Percentiles rank a stretch among this genome's conserved stretches.
Conservation (phyloP, 2,329 filamentous ascomycete species). For the Botrytis fabae region DNA sequence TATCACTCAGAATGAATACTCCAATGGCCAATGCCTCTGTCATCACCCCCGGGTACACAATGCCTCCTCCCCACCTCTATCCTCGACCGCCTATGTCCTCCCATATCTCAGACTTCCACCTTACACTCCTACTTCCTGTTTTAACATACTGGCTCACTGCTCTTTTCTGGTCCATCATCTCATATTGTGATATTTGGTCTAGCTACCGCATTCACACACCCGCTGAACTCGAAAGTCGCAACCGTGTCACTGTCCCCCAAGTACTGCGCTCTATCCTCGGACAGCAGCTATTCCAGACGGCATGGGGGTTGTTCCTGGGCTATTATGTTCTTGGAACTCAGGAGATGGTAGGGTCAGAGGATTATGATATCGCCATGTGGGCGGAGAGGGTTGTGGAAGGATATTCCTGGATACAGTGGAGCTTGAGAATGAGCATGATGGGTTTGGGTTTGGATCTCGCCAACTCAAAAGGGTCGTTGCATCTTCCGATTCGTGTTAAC, state of each 20-base stretch:
- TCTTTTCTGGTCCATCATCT: conserved; percentile 1
- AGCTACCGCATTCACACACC: conserved; percentile 67
- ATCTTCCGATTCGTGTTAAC: conserved; percentile 6
- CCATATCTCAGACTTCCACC: conserved; percentile 74
- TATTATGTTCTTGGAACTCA: conserved; percentile 9
- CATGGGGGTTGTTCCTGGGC: conserved; percentile 8
- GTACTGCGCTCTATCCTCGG: neutral
- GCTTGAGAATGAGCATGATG: neutral
- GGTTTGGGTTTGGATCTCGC: conserved; percentile 4
- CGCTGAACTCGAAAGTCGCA: conserved; percentile 80
- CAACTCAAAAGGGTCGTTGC: neutral
- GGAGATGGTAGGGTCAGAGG: conserved; percentile 8
- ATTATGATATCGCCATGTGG: conserved; percentile 14
- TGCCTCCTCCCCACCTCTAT: conserved; percentile 44
- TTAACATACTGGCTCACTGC: conserved; percentile 9
- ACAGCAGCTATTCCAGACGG: neutral
- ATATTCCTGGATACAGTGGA: conserved; percentile 8
- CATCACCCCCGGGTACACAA: conserved; percentile 54
- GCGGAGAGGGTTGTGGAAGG: neutral
- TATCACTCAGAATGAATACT: conserved; percentile 2
- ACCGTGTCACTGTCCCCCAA: conserved; percentile 83
- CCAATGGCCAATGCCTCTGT: neutral
- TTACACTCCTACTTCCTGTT: conserved; percentile 53
- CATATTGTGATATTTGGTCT: conserved; percentile 15
- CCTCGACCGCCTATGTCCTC: conserved; percentile 69